phyloP scores from a whole-genome alignment of 139 green algal species.

The Ettlia oleoabundans region DNA sequence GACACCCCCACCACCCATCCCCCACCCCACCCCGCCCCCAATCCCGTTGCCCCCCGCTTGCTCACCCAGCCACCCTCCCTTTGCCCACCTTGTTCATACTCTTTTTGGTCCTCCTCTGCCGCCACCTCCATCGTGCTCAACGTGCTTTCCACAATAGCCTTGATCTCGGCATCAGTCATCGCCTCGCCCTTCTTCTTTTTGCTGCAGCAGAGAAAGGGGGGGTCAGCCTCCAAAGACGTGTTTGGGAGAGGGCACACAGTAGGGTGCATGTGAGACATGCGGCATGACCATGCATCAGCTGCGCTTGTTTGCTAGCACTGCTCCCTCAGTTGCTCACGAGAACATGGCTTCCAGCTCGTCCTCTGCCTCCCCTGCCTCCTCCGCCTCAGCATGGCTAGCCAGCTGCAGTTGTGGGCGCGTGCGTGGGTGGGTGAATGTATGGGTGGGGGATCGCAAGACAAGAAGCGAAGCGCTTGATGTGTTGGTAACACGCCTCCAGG shows the following conservation, averaged over 20 bases:
- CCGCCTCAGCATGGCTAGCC: neutral
- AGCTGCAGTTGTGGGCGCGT: neutral
- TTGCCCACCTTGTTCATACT: constrained; percentile 43
- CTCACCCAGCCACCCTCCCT: too few species aligned
- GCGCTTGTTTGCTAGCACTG: too few species aligned
- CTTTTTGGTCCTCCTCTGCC: constrained; percentile 59
- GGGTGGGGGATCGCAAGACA: too few species aligned
- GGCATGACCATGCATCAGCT: too few species aligned
- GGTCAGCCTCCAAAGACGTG: too few species aligned
- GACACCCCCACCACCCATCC: too few species aligned
- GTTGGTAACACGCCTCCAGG: too few species aligned
- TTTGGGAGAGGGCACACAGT: too few species aligned
- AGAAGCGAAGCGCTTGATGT: too few species aligned
- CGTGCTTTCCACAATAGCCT: constrained; percentile 47
- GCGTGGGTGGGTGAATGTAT: neutral
- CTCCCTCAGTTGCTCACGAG: neutral
- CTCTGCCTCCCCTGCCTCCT: constrained; percentile 19
- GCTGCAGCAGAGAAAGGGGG: constrained; percentile 22
- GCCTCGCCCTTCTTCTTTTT: constrained; percentile 17
- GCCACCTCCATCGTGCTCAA: constrained; percentile 66
- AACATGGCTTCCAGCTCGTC: constrained; percentile 12
- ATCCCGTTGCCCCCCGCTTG: too few species aligned
- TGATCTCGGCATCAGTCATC: constrained; percentile 25
- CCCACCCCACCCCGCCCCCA: too few species aligned
- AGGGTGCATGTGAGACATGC: too few species aligned